These are phyloP conservation scores for Aspergillus kassunensis DNA, from an alignment of 495 filamentous ascomycete genomes.

Conservation along the genomic window DNA sequence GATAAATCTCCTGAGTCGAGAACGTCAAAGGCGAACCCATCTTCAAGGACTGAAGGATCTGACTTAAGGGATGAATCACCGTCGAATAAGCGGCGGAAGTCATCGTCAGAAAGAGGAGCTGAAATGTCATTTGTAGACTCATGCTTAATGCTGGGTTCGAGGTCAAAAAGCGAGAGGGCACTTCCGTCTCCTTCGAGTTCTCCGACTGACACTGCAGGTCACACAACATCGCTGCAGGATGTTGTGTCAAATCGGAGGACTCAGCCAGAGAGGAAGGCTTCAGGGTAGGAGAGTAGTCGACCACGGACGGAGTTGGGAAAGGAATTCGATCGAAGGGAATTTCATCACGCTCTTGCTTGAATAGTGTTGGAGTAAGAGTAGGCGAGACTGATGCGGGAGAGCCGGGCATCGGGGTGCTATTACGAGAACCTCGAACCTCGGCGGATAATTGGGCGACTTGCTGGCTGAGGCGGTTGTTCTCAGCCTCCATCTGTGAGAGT, in stretches of 20 bases:
- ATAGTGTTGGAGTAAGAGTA: constrained; percentile 44
- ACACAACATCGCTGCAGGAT: constrained; percentile 99
- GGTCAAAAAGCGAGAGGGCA: constrained; percentile 52
- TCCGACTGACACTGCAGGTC: constrained; percentile 99
- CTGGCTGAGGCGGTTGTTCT: constrained; percentile 62
- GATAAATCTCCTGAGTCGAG: constrained; percentile 51
- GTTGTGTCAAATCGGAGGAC: constrained; percentile 95
- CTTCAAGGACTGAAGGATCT: constrained; percentile 74
- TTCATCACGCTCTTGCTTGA: constrained; percentile 56
- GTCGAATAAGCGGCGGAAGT: constrained; percentile 66
- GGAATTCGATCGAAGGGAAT: constrained; percentile 46
- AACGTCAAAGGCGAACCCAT: constrained; percentile 67
- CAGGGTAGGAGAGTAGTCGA: constrained; percentile 48
- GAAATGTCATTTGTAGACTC: constrained; percentile 40
- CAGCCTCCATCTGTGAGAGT: constrained; percentile 58
- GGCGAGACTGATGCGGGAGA: constrained; percentile 40
- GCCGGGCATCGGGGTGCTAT: constrained; percentile 37
- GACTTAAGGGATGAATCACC: constrained; percentile 62
- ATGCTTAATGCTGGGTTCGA: constrained; percentile 45
- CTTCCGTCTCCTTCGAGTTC: constrained; percentile 55
- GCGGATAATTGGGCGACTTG: constrained; percentile 62
- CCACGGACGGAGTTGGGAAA: constrained; percentile 45
- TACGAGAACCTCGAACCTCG: constrained; percentile 51
- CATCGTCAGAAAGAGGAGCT: constrained; percentile 61
- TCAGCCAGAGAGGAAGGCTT: constrained; percentile 54